A percentile compares a stretch with the other conserved stretches of the same genome.
phyloP scores from a whole-genome alignment of 768 basidiomycete species.

The Paxillus involutus region DNA sequence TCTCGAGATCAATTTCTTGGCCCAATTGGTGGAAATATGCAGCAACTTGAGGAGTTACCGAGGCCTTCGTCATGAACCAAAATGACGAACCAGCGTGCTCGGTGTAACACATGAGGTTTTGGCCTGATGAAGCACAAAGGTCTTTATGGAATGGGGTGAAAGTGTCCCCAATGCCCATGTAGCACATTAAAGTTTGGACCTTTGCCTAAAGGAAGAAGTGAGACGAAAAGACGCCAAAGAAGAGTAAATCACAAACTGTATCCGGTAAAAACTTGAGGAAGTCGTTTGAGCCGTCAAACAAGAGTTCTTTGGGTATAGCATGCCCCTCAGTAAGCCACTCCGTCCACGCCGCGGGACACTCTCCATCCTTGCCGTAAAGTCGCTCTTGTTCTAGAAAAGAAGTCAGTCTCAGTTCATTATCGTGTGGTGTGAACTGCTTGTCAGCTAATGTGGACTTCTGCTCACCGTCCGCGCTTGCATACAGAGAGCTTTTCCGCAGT shows the following conservation, averaged over 20 bases:
- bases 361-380: conserved; percentile 76
- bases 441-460: neutral
- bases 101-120: conserved; percentile 85
- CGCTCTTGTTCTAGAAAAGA: conserved; percentile 50
- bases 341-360: conserved; percentile 66
- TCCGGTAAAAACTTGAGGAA: conserved; percentile 55
- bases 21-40: conserved; percentile 54
- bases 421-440: neutral
- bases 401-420: neutral
- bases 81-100: conserved; percentile 71
- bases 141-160: conserved; percentile 87
- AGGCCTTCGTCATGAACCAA: conserved; percentile 83
- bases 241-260: conserved; percentile 37
- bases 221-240: conserved; percentile 1
- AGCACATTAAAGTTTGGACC: conserved; percentile 84
- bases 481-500: conserved; percentile 36
- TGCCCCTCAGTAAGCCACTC: conserved; percentile 51
- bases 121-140: conserved; percentile 79
- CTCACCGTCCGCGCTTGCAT: conserved; percentile 41
- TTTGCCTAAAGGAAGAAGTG: conserved; percentile 40
- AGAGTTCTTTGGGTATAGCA: conserved; percentile 51
- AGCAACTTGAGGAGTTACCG: conserved; percentile 52
- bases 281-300: conserved; percentile 57
- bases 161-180: conserved; percentile 78
- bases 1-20: conserved; percentile 66